phyloP scores from a whole-genome alignment of 768 basidiomycete species.

The Serendipita vermifera region DNA sequence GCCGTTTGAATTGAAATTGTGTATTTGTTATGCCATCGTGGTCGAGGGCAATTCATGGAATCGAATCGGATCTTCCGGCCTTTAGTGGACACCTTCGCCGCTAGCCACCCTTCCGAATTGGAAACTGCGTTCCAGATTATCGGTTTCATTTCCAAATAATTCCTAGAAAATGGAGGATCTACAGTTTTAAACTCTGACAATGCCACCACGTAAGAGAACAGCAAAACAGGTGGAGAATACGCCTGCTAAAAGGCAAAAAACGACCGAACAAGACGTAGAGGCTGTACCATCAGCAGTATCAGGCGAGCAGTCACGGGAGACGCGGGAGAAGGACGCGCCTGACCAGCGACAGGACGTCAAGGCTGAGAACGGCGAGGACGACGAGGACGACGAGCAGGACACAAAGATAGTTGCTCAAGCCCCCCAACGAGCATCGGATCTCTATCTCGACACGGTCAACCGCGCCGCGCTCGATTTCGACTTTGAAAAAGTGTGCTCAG shows the following conservation, averaged over 20 bases:
- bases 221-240: not conserved
- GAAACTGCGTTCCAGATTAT: no score
- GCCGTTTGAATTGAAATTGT: no score
- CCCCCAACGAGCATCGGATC: conserved; percentile 45
- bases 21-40: no score
- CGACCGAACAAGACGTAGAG: not conserved
- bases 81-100: no score
- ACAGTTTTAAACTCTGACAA: no score
- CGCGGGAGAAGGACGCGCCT: not conserved
- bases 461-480: conserved; percentile 89
- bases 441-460: conserved; percentile 94
- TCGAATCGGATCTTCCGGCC: no score
- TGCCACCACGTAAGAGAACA: not conserved
- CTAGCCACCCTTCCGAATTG: no score
- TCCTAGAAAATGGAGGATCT: no score
- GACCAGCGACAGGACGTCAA: not conserved
- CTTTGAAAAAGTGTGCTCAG: conserved; percentile 97
- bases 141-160: no score
- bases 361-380: conserved; percentile 4
- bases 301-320: not conserved
- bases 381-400: conserved; percentile 14
- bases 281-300: no score
- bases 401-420: conserved; percentile 23
- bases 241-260: not conserved
- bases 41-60: no score